Conservation (phyloP, 768 basidiomycete genomes). For the Podaxis sp. region DNA sequence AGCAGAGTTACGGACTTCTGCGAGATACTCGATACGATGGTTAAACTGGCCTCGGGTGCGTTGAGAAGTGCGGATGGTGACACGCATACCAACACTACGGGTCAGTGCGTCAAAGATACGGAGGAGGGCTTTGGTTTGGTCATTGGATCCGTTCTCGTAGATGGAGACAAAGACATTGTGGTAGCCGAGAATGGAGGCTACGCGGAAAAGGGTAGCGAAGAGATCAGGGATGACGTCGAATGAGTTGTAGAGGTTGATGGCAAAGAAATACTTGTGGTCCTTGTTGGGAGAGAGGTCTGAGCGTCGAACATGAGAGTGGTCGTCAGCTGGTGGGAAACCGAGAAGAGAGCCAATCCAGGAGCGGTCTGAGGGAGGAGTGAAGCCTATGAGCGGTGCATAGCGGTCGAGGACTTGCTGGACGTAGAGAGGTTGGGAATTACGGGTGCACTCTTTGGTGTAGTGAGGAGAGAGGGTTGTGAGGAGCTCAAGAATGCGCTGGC, state of each 20-base stretch:
- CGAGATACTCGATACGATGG: slow-evolving; percentile 99
- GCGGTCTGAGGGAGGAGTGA: slow-evolving; percentile 50
- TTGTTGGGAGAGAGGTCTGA: slow-evolving; percentile 31
- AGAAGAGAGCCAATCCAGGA: slow-evolving; percentile 62
- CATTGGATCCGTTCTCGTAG: slow-evolving; percentile 98
- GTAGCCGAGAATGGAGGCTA: slow-evolving; percentile 88
- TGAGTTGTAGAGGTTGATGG: slow-evolving; percentile 99
- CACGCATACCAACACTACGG: slow-evolving; percentile 82
- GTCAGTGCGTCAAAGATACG: slow-evolving; percentile 94
- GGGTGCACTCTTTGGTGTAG: slow-evolving; percentile 90
- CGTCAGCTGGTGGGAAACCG: slow-evolving; percentile 27
- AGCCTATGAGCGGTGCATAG: slow-evolving; percentile 80
- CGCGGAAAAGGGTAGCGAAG: slow-evolving; percentile 93
- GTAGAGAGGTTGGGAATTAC: slow-evolving; percentile 80
- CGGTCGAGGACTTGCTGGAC: slow-evolving; percentile 80
- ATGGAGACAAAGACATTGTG: slow-evolving; percentile 98
- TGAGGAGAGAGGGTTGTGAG: slow-evolving; percentile 85
- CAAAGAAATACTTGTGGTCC: slow-evolving; percentile 98
- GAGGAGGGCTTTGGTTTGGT: slow-evolving; percentile 96
- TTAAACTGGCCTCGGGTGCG: slow-evolving; percentile 95
- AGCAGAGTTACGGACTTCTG: slow-evolving; percentile 99
- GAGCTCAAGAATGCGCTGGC: slow-evolving; percentile 80
- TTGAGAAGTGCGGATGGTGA: slow-evolving; percentile 90
- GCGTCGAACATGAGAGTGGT: slow-evolving; percentile 33
- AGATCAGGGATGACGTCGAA: slow-evolving; percentile 98